Base-by-base conservation (phyloP, 805 yeast species). In the Hanseniaspora valbyensis region DNA sequence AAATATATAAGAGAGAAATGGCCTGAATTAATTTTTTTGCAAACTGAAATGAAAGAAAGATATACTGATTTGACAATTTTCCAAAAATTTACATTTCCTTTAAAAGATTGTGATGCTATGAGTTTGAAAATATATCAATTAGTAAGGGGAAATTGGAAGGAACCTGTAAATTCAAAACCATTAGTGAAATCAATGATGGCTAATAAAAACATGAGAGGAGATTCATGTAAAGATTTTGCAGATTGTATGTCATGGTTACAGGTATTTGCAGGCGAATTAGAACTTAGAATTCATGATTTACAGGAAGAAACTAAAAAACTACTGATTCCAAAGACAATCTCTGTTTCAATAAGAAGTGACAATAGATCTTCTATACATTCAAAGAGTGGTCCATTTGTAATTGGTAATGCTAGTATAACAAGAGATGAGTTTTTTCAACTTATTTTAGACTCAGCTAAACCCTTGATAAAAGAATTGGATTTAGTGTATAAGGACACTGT, bases 101-200 rank as follows among this genome's bases (percentile, higher is more conserved):
- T 66, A 1, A 64, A 74, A 3, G 78, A 76, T 29, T 72, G 71
- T 36, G 65, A 65, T 8, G 66, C 60, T 21, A 56, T 81, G 19
- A 82, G 86, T 0, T 65, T 65, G 9, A 75, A 75, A 54, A 59
- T 92, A 2, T 80, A 70, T 59, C 66, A 76, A 13, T 60, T 87
- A 22, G 80, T 81, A 0, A 67, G 88, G 28, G 97, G 97, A 0
- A 64, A 69, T 9, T 70, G 71, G 52, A 56, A 66, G 34, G 69
- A 69, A n/a, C 80, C 78, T 21, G 66, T 92, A 4, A 70, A 71
- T 8, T 69, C 75, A 12, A 70, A 83, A 42, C 74, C 79, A 0
- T 77, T 78, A 24, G 71, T 84, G 8, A 86, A 88, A 61, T 80
- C 95, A 0, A 90, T 92, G 97, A 80, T 80, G 66, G 82, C 96